A percentile compares a stretch with the other conserved stretches of the same genome.
Conservation (phyloP, 768 basidiomycete genomes). For the Leccinum pellstonianum region DNA sequence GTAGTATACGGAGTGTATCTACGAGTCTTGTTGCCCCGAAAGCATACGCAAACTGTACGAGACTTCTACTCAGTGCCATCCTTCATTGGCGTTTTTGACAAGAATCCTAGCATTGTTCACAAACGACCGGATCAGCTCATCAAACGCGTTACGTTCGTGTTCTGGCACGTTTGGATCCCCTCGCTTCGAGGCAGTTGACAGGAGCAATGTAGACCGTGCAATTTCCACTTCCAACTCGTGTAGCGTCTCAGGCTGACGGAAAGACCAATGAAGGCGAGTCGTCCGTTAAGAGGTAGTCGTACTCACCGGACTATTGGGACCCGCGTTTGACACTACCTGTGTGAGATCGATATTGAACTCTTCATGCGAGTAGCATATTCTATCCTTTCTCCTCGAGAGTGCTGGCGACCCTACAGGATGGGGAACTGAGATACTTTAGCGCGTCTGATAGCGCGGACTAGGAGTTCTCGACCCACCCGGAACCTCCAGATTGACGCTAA, state of each 20-base stretch:
- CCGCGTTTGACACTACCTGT: constrained; percentile 67
- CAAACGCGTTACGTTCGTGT: constrained; percentile 72
- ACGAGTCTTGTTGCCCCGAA: neutral
- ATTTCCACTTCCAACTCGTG: constrained; percentile 94
- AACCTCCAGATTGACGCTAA: constrained; percentile 91
- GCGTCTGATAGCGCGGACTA: neutral
- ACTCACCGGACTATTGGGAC: constrained; percentile 52
- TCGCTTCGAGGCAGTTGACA: constrained; percentile 69
- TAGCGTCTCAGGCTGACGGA: constrained; percentile 51
- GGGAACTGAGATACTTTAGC: constrained; percentile 43
- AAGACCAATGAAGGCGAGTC: constrained; percentile 2
- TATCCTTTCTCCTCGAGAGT: constrained; percentile 76
- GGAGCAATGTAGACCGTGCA: constrained; percentile 64
- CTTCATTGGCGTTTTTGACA: constrained; percentile 68
- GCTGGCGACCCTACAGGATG: constrained; percentile 65
- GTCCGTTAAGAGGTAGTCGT: neutral
- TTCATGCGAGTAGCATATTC: constrained; percentile 92
- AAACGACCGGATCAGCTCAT: constrained; percentile 89
- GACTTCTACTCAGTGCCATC: constrained; percentile 35
- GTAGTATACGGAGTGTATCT: constrained; percentile 1
- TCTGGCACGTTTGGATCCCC: constrained; percentile 58
- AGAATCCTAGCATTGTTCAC: constrained; percentile 92
- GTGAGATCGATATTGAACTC: constrained; percentile 93
- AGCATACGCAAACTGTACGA: neutral
- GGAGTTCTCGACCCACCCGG: constrained; percentile 55